Base-by-base conservation (phyloP, 768 basidiomycete species). In the Russula lepida region DNA sequence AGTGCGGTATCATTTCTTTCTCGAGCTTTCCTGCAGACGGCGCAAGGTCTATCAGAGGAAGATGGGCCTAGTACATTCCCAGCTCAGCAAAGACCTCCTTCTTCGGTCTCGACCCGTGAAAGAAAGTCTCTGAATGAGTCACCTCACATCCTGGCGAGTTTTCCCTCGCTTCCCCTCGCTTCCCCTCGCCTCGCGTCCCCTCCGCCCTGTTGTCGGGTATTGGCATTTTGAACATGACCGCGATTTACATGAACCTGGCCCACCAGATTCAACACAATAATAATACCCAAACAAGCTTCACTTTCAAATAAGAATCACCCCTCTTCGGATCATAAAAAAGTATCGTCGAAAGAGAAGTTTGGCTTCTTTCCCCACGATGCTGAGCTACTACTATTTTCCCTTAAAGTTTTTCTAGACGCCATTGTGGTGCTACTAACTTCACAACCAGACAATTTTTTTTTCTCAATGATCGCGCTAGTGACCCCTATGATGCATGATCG, bases 401-500 rank as follows among this genome's bases (percentile, higher is more conserved):
- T 4, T 4, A 47, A 4, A 23, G 35, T 5, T 35, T 17, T 27
- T 15, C 46, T 2, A 6, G 27, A 25, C 50, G 13, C 32, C 21
- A 35, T 6, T 23, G 19, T n/a, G n/a, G 19, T n/a, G n/a, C n/a
- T n/a, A 51, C 11, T 21, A 13, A 21, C 1, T 6, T 25, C 4
- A 50, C 6, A 6, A 5, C 8, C 30, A 0, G 12, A 13, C 33
- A 5, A 15, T 33, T 51, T 33, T 21, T 33, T 51, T 33, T 21
- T 33, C 21, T 7, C n/a, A 6, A 19, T 30, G 50, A 52, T 46
- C 43, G 50, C 59, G 43, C 33, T 19, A 3, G 9, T n/a, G 15
- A 32, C 41, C 60, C 60, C 19, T 39, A 28, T 46, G 28, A 54
- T 35, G 58, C n/a, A 51, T 51, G 60, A 57, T 57, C 55, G 55